Evolutionary conservation across 2,329 filamentous ascomycete species (phyloP).

Genomic region (Didymella pomorum): DNA sequence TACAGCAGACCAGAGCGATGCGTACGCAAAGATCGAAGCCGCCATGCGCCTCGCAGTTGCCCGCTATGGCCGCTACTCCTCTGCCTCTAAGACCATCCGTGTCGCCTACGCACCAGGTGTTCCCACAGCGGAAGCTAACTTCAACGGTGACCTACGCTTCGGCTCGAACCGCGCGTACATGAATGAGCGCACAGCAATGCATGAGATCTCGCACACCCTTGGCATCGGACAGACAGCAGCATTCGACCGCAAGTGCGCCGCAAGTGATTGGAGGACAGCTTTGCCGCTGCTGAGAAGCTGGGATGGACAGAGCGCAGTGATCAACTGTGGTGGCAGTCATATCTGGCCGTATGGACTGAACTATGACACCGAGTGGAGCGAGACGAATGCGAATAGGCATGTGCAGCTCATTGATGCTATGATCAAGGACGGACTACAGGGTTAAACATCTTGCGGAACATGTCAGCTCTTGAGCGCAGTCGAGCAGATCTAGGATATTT

Average conservation of each 20-base stretch:
- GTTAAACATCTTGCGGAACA: neutral
- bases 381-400: constrained; percentile 47
- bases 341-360: constrained; percentile 50
- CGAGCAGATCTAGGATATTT: too few species aligned
- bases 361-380: constrained; percentile 48
- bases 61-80: constrained; percentile 35
- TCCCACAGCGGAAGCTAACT: constrained; percentile 47
- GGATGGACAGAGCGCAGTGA: constrained; percentile 36
- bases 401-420: constrained; percentile 46
- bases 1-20: constrained; percentile 43
- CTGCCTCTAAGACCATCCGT: constrained; percentile 37
- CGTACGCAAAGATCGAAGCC: constrained; percentile 43
- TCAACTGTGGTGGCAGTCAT: constrained; percentile 44
- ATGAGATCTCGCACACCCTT: constrained; percentile 47
- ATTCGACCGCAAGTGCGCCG: constrained; percentile 40
- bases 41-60: constrained; percentile 44
- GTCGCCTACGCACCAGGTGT: constrained; percentile 45
- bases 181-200: constrained; percentile 48
- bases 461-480: too few species aligned
- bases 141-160: constrained; percentile 48
- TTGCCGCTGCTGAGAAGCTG: constrained; percentile 42
- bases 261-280: constrained; percentile 45
- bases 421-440: constrained; percentile 37
- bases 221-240: constrained; percentile 46
- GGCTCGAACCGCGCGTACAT: constrained; percentile 46